Evolutionary conservation across 2,329 filamentous ascomycete genomes (phyloP).

Genomic region (Allantophomopsis cytisporea): DNA sequence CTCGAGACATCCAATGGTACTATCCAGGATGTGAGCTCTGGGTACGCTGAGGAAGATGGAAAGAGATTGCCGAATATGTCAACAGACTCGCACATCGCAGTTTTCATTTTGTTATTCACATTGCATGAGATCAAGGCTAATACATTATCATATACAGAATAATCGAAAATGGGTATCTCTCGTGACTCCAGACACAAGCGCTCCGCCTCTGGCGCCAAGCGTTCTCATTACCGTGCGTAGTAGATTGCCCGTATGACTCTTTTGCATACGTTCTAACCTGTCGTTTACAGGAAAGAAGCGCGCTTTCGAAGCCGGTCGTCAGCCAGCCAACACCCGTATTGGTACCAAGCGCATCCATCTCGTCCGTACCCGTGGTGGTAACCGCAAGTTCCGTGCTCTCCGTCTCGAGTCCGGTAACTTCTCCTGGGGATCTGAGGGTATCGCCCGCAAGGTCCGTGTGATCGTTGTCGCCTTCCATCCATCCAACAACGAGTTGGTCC

Average conservation of each 20-base stretch:
- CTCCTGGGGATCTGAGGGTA: constrained; percentile 95
- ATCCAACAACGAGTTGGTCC: constrained; percentile 99
- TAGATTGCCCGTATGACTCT: constrained; percentile 54
- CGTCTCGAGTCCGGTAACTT: constrained; percentile 99
- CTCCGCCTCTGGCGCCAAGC: constrained; percentile 97
- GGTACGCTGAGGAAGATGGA: too few relatives aligned
- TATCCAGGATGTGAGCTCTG: too few relatives aligned
- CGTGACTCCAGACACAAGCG: constrained; percentile 99
- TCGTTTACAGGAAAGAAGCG: constrained; percentile 69
- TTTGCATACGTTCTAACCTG: constrained; percentile 61
- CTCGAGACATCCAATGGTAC: too few relatives aligned
- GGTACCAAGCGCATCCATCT: constrained; percentile 92
- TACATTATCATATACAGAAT: too few relatives aligned
- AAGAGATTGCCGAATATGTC: too few relatives aligned
- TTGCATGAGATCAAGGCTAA: too few relatives aligned
- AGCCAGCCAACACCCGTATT: constrained; percentile 99
- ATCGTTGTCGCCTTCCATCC: constrained; percentile 98
- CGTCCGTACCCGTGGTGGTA: constrained; percentile 93
- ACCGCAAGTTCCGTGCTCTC: constrained; percentile 99
- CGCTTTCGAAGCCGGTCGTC: constrained; percentile 99
- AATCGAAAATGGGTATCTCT: constrained; percentile 93
- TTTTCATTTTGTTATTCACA: too few relatives aligned
- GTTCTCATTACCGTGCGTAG: constrained; percentile 74
- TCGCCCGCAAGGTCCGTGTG: constrained; percentile 98
- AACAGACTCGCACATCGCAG: too few relatives aligned